These are phyloP conservation scores for Starmerella ratchasimensis DNA, from an alignment of 805 yeast species.

Conservation along the genomic window DNA sequence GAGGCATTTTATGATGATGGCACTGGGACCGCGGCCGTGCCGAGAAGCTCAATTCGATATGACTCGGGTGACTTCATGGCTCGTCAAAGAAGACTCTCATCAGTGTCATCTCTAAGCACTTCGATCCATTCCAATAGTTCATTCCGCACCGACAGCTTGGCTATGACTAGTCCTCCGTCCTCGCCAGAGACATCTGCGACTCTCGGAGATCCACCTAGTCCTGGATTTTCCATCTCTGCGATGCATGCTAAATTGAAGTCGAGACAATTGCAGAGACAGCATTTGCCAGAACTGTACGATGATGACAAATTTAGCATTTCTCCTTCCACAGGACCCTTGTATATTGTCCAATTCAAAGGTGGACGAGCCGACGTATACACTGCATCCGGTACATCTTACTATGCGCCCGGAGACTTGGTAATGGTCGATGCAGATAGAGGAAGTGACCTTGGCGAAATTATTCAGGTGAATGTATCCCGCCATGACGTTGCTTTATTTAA, in stretches of 20 bases:
- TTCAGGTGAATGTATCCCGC: conserved; percentile 40
- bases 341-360: conserved; percentile 61
- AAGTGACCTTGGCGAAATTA: conserved; percentile 56
- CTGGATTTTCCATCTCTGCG: neutral
- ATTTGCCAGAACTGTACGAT: neutral
- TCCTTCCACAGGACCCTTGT: conserved; percentile 28
- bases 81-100: neutral
- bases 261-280: neutral
- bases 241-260: neutral
- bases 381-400: conserved; percentile 33
- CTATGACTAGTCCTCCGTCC: conserved; percentile 14
- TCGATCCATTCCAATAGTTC: neutral
- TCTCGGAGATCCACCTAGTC: neutral
- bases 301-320: conserved; percentile 11
- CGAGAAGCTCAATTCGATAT: neutral
- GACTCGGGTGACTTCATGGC: neutral
- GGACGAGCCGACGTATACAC: conserved; percentile 69
- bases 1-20: neutral
- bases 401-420: conserved; percentile 47
- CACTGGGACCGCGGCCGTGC: neutral
- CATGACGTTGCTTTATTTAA: conserved; percentile 59
- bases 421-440: conserved; percentile 80
- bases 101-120: neutral
- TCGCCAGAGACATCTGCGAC: conserved; percentile 5
- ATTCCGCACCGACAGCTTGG: conserved; percentile 9